phyloP scores from a whole-genome alignment of 164 flowering plant genomes.

The Sextonia rubra region DNA sequence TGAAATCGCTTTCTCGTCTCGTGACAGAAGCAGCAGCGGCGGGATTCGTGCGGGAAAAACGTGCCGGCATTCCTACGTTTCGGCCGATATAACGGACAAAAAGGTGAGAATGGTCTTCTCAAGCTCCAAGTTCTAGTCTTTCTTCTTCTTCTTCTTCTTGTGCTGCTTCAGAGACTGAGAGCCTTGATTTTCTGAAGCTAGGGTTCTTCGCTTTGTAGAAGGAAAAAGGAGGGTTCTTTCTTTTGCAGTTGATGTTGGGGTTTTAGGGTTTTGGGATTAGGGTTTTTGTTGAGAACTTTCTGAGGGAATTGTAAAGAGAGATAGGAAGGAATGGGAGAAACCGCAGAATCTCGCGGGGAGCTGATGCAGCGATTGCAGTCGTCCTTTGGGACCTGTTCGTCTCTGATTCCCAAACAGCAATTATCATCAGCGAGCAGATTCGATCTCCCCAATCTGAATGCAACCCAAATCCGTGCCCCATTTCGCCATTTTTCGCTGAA shows the following conservation, averaged over 20 bases:
- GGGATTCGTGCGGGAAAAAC: no score
- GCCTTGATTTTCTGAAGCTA: no score
- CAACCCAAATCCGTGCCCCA: constrained; percentile 41
- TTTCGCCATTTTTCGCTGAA: constrained; percentile 43
- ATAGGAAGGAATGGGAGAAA: constrained; percentile 45
- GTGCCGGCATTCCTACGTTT: neutral
- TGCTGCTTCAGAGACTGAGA: no score
- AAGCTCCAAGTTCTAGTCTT: no score
- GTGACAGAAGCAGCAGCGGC: no score
- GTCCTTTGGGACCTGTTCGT: constrained; percentile 54
- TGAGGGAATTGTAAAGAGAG: neutral
- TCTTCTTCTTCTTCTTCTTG: no score
- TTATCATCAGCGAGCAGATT: constrained; percentile 29
- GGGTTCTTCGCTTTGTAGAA: neutral
- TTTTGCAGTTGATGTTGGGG: neutral
- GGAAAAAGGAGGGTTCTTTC: neutral
- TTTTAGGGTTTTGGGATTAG: neutral
- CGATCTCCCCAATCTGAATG: constrained; percentile 54
- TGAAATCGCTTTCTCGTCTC: neutral
- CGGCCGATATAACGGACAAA: neutral
- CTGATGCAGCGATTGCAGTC: constrained; percentile 57
- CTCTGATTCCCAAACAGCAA: constrained; percentile 37
- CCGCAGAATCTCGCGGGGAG: constrained; percentile 39
- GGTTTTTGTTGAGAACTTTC: no score
- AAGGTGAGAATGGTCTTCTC: neutral